A percentile compares a stretch with the other conserved stretches of the same genome.
These are phyloP conservation scores for Coniella vitis DNA, from an alignment of 2,329 filamentous ascomycete genomes.

Conservation along the genomic window DNA sequence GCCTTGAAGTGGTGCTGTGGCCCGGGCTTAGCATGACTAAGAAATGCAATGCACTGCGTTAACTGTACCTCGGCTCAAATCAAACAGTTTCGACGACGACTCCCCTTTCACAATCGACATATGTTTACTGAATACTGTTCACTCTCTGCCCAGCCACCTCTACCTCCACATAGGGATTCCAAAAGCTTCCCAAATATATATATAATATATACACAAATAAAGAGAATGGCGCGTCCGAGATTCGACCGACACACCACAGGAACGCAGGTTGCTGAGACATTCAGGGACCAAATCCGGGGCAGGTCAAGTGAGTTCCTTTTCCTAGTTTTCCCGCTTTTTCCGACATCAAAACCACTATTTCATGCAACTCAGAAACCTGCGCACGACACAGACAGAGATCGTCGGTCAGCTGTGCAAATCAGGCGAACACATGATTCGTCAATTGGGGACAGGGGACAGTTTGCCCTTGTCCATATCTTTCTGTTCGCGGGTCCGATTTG, in stretches of 20 bases:
- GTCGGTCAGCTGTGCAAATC: conserved; percentile 5
- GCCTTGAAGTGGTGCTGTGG: too few relatives aligned
- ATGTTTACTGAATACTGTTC: too few relatives aligned
- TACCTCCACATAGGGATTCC: too few relatives aligned
- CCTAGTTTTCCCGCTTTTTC: background rate
- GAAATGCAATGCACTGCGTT: background rate
- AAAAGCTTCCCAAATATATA: too few relatives aligned
- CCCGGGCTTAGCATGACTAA: too few relatives aligned
- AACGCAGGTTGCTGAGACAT: conserved; percentile 15
- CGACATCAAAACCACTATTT: background rate
- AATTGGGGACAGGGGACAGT: background rate
- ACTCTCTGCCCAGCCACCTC: too few relatives aligned
- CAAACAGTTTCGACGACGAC: background rate
- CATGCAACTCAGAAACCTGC: background rate
- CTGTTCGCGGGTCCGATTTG: too few relatives aligned
- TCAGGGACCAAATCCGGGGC: conserved; percentile 15
- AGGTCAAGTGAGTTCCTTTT: conserved; percentile 11
- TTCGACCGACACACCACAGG: conserved; percentile 13
- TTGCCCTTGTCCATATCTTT: too few relatives aligned
- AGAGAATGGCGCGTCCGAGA: background rate
- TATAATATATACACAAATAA: too few relatives aligned
- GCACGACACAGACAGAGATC: background rate
- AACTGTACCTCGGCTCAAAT: conserved; percentile 1
- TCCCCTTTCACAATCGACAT: background rate
- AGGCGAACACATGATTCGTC: background rate